phyloP scores from a whole-genome alignment of 2,329 filamentous ascomycete genomes.

The Cadophora luteo-olivacea region DNA sequence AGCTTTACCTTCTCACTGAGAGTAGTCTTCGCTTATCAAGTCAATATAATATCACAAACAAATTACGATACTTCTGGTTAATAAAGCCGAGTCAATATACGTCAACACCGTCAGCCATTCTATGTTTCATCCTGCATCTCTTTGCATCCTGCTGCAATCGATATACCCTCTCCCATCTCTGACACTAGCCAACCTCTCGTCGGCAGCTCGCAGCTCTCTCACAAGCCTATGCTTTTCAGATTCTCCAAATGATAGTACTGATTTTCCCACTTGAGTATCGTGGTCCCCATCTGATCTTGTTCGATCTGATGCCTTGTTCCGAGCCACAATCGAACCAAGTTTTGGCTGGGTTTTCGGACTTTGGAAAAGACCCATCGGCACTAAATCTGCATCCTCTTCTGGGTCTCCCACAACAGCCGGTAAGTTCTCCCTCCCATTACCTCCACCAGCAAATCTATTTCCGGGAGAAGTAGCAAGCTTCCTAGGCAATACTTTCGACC shows the following conservation, averaged over 20 bases:
- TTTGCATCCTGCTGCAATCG: background rate
- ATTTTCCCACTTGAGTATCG: background rate
- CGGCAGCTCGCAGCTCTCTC: slow-evolving; percentile 14
- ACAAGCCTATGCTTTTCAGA: background rate
- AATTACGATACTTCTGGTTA: too few relatives aligned
- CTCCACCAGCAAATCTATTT: background rate
- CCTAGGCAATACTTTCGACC: slow-evolving; percentile 2
- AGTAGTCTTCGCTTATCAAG: background rate
- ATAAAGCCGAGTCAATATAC: background rate
- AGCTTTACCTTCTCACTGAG: background rate
- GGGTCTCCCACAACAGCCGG: background rate
- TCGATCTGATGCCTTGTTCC: too few relatives aligned
- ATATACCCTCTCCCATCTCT: slow-evolving; percentile 24
- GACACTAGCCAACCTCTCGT: slow-evolving; percentile 16
- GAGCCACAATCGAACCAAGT: background rate
- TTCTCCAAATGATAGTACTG: background rate
- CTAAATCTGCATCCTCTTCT: background rate
- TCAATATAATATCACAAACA: background rate
- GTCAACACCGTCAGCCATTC: background rate
- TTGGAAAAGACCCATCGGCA: background rate
- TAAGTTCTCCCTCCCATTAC: background rate
- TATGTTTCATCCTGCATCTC: background rate
- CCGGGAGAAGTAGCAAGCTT: background rate
- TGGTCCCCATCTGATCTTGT: too few relatives aligned
- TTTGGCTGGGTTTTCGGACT: background rate